Evolutionary conservation across 2,329 filamentous ascomycete genomes (phyloP).

Genomic region (Fusarium incarnatum): DNA sequence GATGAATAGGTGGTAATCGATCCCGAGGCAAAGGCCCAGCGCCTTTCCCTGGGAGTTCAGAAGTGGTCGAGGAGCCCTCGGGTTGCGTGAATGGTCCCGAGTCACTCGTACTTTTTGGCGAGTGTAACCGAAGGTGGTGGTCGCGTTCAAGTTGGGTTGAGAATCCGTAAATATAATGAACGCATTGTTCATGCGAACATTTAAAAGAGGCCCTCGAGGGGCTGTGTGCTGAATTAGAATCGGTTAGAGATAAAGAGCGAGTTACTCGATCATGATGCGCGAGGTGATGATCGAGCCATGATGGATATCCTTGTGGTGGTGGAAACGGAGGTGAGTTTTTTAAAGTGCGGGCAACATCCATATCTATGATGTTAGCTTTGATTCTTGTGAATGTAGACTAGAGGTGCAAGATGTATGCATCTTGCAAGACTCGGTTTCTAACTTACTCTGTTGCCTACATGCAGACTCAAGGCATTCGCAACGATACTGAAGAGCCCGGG

Average conservation of each 20-base stretch:
- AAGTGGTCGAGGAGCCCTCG: constrained; percentile 19
- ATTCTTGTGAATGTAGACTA: neutral
- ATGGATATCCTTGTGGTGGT: constrained; percentile 60
- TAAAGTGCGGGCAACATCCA: constrained; percentile 50
- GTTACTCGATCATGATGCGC: constrained; percentile 61
- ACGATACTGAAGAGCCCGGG: constrained; percentile 66
- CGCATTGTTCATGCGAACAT: constrained; percentile 66
- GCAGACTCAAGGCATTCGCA: constrained; percentile 68
- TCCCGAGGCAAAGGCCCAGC: constrained; percentile 40
- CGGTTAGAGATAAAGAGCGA: constrained; percentile 49
- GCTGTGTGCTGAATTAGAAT: constrained; percentile 16
- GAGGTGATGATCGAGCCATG: constrained; percentile 66
- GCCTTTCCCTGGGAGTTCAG: constrained; percentile 28
- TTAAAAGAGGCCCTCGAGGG: constrained; percentile 56
- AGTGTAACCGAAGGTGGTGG: constrained; percentile 62
- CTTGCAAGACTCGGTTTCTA: neutral
- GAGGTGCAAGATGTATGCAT: neutral
- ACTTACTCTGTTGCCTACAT: constrained; percentile 56
- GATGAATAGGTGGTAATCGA: constrained; percentile 52
- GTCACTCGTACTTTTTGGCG: constrained; percentile 55
- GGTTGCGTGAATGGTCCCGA: constrained; percentile 56
- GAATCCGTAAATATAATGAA: constrained; percentile 70
- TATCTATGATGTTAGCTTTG: constrained; percentile 45
- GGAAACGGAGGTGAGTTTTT: constrained; percentile 44
- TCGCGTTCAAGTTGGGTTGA: constrained; percentile 63